Conservation (phyloP, 225 moss, liverwort and hornwort genomes). For the Pleurozium schreberi region DNA sequence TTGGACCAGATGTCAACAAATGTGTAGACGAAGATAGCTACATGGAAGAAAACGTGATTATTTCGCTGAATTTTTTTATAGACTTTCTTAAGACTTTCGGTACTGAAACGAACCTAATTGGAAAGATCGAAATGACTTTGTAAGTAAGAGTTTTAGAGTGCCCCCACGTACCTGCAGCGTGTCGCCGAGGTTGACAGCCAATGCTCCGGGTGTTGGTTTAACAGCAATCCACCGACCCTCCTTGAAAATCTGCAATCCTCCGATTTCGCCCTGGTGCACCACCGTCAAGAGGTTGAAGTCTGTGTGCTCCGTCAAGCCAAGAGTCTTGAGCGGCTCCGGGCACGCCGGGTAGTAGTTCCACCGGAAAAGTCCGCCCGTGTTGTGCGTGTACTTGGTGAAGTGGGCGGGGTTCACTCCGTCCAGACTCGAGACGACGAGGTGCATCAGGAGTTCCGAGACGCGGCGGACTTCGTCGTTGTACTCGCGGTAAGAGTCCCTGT, state of each 20-base stretch:
- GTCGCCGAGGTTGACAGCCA: slow-evolving; percentile 52
- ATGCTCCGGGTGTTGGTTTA: slow-evolving; percentile 22
- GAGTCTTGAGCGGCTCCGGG: slow-evolving; percentile 35
- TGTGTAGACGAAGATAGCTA: too few relatives aligned
- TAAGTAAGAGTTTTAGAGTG: neutral
- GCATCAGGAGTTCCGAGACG: slow-evolving; percentile 12
- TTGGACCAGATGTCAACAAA: neutral
- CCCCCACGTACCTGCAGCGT: slow-evolving; percentile 15
- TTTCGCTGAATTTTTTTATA: neutral
- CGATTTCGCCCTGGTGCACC: slow-evolving; percentile 33
- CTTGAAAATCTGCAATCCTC: slow-evolving; percentile 40
- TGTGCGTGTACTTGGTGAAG: slow-evolving; percentile 6
- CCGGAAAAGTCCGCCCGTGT: slow-evolving; percentile 9
- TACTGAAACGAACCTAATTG: neutral
- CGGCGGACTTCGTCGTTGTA: slow-evolving; percentile 9
- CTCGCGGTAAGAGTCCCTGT: slow-evolving; percentile 17
- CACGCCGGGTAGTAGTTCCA: slow-evolving; percentile 51
- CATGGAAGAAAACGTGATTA: neutral
- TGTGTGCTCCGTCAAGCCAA: slow-evolving; percentile 37
- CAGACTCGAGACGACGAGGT: slow-evolving; percentile 14
- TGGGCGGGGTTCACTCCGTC: neutral
- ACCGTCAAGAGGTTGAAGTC: slow-evolving; percentile 51
- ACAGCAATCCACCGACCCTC: slow-evolving; percentile 39
- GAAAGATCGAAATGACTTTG: neutral
- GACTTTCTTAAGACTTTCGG: too few relatives aligned